Evolutionary conservation across 352 stramenopile species (phyloP).

Genomic region (Globisporangium okanoganense): DNA sequence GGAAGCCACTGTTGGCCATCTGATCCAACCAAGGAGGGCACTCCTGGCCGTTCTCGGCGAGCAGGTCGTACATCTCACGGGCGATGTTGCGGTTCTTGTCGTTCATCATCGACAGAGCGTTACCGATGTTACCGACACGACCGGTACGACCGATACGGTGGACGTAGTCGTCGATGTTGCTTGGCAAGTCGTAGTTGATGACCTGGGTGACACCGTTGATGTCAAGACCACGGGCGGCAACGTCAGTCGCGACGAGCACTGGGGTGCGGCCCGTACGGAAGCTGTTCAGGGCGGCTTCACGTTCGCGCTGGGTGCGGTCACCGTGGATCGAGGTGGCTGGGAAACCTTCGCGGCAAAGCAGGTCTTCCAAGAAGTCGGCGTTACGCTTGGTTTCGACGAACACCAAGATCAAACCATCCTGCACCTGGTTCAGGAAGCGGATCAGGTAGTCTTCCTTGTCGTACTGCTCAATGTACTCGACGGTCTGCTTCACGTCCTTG

Average conservation of each 20-base stretch:
- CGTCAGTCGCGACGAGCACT: constrained; percentile 98
- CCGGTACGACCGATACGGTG: constrained; percentile 99
- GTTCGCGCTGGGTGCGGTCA: constrained; percentile 95
- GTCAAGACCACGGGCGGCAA: constrained; percentile 98
- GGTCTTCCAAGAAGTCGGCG: constrained; percentile 95
- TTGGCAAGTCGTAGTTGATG: constrained; percentile 98
- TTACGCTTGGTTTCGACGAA: constrained; percentile 99
- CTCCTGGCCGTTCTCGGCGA: constrained; percentile 95
- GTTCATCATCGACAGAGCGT: constrained; percentile 98
- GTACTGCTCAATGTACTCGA: constrained; percentile 96
- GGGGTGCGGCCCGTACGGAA: constrained; percentile 91
- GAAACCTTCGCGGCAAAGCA: constrained; percentile 91
- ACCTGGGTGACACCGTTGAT: constrained; percentile 96
- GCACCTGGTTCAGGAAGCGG: constrained; percentile 92
- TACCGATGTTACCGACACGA: constrained; percentile 96
- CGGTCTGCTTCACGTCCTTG: constrained; percentile 97
- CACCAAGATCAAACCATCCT: constrained; percentile 93
- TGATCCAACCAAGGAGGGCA: constrained; percentile 93
- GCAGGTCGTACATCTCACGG: constrained; percentile 95
- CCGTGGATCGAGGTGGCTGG: constrained; percentile 96
- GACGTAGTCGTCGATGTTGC: constrained; percentile 99
- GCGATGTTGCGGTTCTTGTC: constrained; percentile 98
- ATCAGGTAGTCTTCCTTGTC: constrained; percentile 97
- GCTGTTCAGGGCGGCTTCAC: constrained; percentile 89
- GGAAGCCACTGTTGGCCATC: constrained; percentile 86